Evolutionary conservation across 1,284 basidiomycete species (phyloP), one percentile per base, ranked within the genome.

Genomic region (Naganishia cerealis): DNA sequence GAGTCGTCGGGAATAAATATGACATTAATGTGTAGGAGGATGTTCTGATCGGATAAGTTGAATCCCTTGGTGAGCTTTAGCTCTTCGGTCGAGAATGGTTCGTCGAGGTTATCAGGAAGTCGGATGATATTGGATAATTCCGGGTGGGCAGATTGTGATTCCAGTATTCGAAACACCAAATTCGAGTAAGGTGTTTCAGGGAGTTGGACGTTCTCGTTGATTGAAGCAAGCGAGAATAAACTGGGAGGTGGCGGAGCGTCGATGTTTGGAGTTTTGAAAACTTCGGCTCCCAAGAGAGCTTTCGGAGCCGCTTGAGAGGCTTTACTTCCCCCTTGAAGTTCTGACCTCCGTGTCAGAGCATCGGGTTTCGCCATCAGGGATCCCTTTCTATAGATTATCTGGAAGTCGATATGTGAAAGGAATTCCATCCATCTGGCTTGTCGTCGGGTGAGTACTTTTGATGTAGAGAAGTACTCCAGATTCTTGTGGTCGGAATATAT

Each of bases 401-500:
- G 65, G 69, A 82, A 82, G 52, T 82, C 67, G 70, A 77, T 84
- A 6, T 78, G 52, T 0, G 77, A 57, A 0, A 86, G 72, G 26
- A 75, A 63, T 0, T 78, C 65, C 0, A 72, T 72, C 85, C 83
- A 86, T 1, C 81, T 69, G 0, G 80, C 82, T 72, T 85, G 83
- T 8, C 79, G 63, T 0, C 76, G 67, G 36, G 77, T 83, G 0
- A 85, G 74, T 5, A 79, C 75, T 39, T 82, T 75, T 0, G 79
- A 67, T 0, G 72, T 75, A 10, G 68, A 43, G 74, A 81, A 85
- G 65, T 83, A 83, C 33, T 77, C 73, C 0, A 85, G 78, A 68
- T 84, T 84, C 16, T 79, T 75, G 69, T 86, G 84, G 70, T 86
- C 82, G 0, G 81, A 78, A 59, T 73, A 73, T 24, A 84, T 73